These are phyloP conservation scores for Salix viminalis DNA, from an alignment of 345 rosid genomes.

Conservation along the genomic window DNA sequence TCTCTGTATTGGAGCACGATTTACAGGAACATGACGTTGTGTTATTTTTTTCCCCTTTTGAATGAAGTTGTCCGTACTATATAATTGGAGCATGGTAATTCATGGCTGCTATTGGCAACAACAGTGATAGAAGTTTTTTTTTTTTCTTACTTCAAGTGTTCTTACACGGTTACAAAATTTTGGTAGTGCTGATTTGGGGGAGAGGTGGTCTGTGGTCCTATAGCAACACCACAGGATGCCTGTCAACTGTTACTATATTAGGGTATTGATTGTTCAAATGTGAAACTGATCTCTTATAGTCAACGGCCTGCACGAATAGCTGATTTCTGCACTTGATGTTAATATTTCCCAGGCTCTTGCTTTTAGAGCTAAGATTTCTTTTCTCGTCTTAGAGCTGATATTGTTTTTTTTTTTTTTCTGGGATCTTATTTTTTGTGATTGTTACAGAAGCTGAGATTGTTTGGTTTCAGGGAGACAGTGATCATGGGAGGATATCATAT, in stretches of 20 bases:
- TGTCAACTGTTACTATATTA: too few relatives aligned
- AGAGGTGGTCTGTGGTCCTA: too few relatives aligned
- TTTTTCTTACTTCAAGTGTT: too few relatives aligned
- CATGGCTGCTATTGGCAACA: too few relatives aligned
- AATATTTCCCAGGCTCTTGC: neutral
- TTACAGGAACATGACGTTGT: neutral
- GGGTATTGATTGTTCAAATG: too few relatives aligned
- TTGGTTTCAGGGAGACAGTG: slow-evolving; percentile 88
- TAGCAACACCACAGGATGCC: too few relatives aligned
- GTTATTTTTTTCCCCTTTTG: neutral
- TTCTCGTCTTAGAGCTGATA: neutral
- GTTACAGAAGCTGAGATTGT: slow-evolving; percentile 54
- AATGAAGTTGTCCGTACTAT: neutral
- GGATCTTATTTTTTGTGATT: neutral
- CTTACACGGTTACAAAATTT: too few relatives aligned
- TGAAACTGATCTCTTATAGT: too few relatives aligned
- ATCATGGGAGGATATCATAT: slow-evolving; percentile 69
- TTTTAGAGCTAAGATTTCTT: neutral
- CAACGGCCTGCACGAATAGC: neutral
- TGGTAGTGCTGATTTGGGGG: too few relatives aligned
- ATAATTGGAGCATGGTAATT: too few relatives aligned
- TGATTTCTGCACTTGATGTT: neutral
- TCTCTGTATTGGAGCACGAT: neutral
- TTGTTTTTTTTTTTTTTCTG: too few relatives aligned
- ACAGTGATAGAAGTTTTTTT: too few relatives aligned